These are phyloP conservation scores for Berkeleyomyces rouxiae DNA, from an alignment of 2,329 filamentous ascomycete genomes.

Conservation along the genomic window DNA sequence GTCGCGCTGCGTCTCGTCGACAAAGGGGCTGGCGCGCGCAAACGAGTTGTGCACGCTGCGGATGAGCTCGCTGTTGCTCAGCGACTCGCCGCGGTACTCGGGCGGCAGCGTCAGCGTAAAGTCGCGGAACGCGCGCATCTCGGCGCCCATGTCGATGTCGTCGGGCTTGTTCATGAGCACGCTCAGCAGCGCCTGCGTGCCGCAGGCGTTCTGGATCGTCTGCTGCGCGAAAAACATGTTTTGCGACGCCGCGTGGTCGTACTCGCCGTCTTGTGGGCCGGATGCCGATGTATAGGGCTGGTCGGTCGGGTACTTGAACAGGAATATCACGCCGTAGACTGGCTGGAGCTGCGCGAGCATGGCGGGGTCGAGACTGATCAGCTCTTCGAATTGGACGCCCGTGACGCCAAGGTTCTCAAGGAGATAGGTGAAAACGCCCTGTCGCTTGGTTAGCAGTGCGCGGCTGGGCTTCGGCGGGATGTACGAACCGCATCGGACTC, in stretches of 20 bases:
- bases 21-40: slow-evolving; percentile 74
- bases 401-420: slow-evolving; percentile 83
- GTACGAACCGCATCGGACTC: slow-evolving; percentile 78
- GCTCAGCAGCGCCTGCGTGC: slow-evolving; percentile 84
- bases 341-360: slow-evolving; percentile 54
- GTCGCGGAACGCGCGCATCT: slow-evolving; percentile 64
- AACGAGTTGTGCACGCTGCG: slow-evolving; percentile 80
- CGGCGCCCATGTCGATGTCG: slow-evolving; percentile 53
- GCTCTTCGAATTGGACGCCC: slow-evolving; percentile 91
- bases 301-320: slow-evolving; percentile 87
- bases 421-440: slow-evolving; percentile 94
- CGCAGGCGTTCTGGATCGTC: slow-evolving; percentile 97
- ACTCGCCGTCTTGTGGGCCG: slow-evolving; percentile 63
- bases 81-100: slow-evolving; percentile 46
- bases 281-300: slow-evolving; percentile 40
- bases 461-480: slow-evolving; percentile 8
- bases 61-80: slow-evolving; percentile 50
- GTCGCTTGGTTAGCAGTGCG: slow-evolving; percentile 7
- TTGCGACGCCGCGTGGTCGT: slow-evolving; percentile 58
- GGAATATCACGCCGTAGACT: slow-evolving; percentile 91
- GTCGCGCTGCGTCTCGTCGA: slow-evolving; percentile 68
- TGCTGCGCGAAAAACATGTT: slow-evolving; percentile 86
- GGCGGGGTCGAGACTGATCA: slow-evolving; percentile 71
- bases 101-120: slow-evolving; percentile 73
- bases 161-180: slow-evolving; percentile 73